Conservation (phyloP, 768 basidiomycete genomes). For the Amanita thiersii region DNA sequence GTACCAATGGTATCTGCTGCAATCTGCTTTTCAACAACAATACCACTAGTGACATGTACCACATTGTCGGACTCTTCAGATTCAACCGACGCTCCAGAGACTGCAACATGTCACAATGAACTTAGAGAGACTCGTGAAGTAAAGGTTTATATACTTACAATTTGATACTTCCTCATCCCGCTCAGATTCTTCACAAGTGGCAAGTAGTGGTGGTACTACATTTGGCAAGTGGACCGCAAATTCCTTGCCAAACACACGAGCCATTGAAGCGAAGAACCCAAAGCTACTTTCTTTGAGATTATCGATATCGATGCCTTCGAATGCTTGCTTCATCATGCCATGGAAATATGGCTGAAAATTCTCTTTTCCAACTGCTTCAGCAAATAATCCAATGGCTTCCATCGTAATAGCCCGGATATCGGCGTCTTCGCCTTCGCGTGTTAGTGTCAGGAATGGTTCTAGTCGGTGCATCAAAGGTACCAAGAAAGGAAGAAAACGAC, state of each 20-base stretch:
- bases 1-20: conserved; percentile 94
- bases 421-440: conserved; percentile 83
- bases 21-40: conserved; percentile 99
- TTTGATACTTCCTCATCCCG: conserved; percentile 49
- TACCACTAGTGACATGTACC: conserved; percentile 89
- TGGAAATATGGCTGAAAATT: conserved; percentile 92
- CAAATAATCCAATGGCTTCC: conserved; percentile 96
- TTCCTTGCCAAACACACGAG: conserved; percentile 92
- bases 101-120: conserved; percentile 20
- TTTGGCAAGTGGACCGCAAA: conserved; percentile 82
- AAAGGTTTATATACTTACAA: conserved; percentile 26
- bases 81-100: conserved; percentile 47
- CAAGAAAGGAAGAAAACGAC: conserved; percentile 90
- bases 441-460: conserved; percentile 80
- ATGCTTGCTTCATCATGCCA: conserved; percentile 94
- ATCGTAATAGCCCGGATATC: conserved; percentile 96
- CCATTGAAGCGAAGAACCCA: conserved; percentile 98
- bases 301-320: conserved; percentile 81
- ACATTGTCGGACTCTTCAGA: conserved; percentile 79
- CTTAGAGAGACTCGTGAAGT: background rate
- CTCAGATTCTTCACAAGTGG: conserved; percentile 79
- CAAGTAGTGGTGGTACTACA: conserved; percentile 80
- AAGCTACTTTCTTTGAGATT: conserved; percentile 92
- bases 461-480: conserved; percentile 83
- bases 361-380: conserved; percentile 93